Percentiles rank a stretch among this genome's conserved stretches.
phyloP scores from a whole-genome alignment of 345 rosid species.

The Rhizophora mangle region DNA sequence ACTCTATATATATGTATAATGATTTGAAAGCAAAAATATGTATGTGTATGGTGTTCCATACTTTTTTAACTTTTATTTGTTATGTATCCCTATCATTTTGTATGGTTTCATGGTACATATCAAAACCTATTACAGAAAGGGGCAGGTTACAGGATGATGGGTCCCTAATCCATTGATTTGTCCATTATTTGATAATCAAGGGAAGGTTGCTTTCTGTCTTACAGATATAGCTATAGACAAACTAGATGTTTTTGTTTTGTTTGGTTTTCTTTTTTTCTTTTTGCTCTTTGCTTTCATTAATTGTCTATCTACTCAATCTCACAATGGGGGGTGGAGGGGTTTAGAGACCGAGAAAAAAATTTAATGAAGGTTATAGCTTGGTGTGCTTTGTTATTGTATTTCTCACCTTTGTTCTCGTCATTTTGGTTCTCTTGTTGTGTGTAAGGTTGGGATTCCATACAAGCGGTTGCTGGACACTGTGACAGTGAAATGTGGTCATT shows the following conservation, averaged over 20 bases:
- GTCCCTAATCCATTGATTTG: no score
- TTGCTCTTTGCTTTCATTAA: no score
- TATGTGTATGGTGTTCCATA: not conserved
- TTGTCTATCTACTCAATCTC: no score
- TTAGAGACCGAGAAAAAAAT: no score
- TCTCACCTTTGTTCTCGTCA: not conserved
- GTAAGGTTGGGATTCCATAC: constrained; percentile 89
- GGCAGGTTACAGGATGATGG: not conserved
- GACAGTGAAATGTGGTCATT: constrained; percentile 97
- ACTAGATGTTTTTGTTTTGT: no score
- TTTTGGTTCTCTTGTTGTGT: not conserved
- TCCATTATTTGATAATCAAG: no score
- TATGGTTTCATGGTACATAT: not conserved
- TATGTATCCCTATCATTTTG: not conserved
- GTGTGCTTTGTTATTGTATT: not conserved
- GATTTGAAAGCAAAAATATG: not conserved
- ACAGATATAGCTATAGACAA: not conserved
- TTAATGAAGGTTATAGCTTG: no score
- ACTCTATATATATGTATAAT: not conserved
- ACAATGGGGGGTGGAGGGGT: no score
- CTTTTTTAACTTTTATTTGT: not conserved
- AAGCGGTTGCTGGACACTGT: constrained; percentile 84
- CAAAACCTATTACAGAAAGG: not conserved
- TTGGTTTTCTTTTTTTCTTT: no score
- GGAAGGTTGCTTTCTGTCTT: not conserved